Evolutionary conservation across 2,329 filamentous ascomycete species (phyloP).

Genomic region (Penicillium sp.): DNA sequence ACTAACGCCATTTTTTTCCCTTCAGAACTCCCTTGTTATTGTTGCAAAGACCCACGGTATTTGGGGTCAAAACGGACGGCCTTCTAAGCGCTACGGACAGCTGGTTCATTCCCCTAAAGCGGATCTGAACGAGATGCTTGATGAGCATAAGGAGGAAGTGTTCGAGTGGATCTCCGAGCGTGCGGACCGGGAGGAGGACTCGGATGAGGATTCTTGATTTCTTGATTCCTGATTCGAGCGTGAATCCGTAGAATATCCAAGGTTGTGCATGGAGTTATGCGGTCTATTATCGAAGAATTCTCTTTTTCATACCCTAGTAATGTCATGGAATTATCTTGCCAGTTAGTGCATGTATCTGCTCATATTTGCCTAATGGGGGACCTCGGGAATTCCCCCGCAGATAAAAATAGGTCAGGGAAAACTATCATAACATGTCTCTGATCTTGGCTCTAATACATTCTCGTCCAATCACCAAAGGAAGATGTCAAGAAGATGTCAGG

Average conservation of each 20-base stretch:
- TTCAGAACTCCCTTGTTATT: slow-evolving; percentile 69
- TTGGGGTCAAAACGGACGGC: slow-evolving; percentile 62
- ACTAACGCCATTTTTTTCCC: neutral
- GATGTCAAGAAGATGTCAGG: neutral
- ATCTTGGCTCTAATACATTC: neutral
- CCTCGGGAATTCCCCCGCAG: neutral
- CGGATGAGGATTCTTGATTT: slow-evolving; percentile 16
- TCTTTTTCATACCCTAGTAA: slow-evolving; percentile 1
- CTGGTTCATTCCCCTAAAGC: slow-evolving; percentile 47
- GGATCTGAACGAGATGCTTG: slow-evolving; percentile 57
- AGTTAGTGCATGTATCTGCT: neutral
- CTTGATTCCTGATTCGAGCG: neutral
- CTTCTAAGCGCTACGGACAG: slow-evolving; percentile 57
- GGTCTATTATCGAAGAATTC: neutral
- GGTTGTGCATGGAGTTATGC: neutral
- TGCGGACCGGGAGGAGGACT: slow-evolving; percentile 28
- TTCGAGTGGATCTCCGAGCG: slow-evolving; percentile 46
- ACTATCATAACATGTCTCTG: neutral
- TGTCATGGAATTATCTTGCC: neutral
- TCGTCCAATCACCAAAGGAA: neutral
- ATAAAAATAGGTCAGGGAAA: neutral
- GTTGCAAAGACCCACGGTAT: slow-evolving; percentile 72
- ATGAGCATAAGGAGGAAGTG: slow-evolving; percentile 51
- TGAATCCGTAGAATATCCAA: neutral
- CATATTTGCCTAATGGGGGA: neutral